Conservation (phyloP, 2,329 filamentous ascomycete genomes). For the Penicillium psychrosexuale region DNA sequence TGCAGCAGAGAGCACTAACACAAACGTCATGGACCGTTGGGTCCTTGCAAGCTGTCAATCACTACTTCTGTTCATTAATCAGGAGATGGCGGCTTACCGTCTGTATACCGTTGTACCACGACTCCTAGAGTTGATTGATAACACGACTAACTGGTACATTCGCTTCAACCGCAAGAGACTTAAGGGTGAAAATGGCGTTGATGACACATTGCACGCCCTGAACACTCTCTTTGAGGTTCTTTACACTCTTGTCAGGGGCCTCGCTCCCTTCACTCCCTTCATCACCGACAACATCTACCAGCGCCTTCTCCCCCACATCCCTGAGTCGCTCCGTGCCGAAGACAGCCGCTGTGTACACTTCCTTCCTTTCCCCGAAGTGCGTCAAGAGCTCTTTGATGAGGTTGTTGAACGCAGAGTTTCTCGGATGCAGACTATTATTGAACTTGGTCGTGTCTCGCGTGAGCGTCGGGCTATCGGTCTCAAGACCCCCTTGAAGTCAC, state of each 20-base stretch:
- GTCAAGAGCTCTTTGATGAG: conserved; percentile 81
- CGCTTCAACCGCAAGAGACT: conserved; percentile 86
- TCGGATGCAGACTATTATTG: conserved; percentile 94
- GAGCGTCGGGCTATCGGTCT: conserved; percentile 80
- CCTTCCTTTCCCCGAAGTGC: conserved; percentile 81
- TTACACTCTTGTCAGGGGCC: conserved; percentile 79
- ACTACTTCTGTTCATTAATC: conserved; percentile 83
- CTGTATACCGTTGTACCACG: conserved; percentile 89
- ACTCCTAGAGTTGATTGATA: conserved; percentile 79
- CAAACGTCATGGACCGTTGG: conserved; percentile 95
- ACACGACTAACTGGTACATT: conserved; percentile 99
- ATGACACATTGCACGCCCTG: conserved; percentile 84
- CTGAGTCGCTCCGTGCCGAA: conserved; percentile 63
- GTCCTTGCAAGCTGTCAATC: conserved; percentile 91
- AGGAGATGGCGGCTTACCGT: conserved; percentile 80
- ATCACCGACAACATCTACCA: conserved; percentile 92
- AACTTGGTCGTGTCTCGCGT: conserved; percentile 79
- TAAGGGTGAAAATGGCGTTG: conserved; percentile 81
- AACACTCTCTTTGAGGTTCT: conserved; percentile 94
- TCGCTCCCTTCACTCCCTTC: conserved; percentile 95
- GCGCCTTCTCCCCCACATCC: conserved; percentile 77
- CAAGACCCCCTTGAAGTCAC: conserved; percentile 85
- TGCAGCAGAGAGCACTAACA: conserved; percentile 68
- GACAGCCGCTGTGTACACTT: conserved; percentile 91
- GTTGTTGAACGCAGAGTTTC: conserved; percentile 81